phyloP scores from a whole-genome alignment of 1,139 yeast species.

The Pneumocystis oryctolagi region DNA sequence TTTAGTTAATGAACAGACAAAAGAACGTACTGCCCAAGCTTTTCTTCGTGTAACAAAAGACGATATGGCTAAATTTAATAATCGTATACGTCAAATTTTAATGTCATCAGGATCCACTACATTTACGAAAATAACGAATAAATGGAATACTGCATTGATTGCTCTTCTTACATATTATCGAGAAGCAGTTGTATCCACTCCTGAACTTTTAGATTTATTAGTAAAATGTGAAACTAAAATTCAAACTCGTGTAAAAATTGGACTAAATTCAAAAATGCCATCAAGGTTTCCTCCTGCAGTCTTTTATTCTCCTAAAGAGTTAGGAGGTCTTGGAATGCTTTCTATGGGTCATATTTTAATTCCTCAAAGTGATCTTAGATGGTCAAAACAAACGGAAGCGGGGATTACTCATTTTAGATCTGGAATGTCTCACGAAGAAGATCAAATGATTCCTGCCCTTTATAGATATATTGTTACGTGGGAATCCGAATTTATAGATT shows the following conservation, averaged over 20 bases:
- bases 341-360: conserved; percentile 92
- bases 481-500: conserved; percentile 91
- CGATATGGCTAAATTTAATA: conserved; percentile 66
- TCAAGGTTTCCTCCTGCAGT: conserved; percentile 97
- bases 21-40: conserved; percentile 83
- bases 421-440: conserved; percentile 69
- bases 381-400: conserved; percentile 88
- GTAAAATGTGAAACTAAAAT: conserved; percentile 89
- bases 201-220: conserved; percentile 56
- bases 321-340: conserved; percentile 95
- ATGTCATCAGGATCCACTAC: conserved; percentile 96
- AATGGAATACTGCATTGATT: conserved; percentile 89
- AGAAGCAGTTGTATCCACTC: conserved; percentile 84
- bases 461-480: conserved; percentile 87
- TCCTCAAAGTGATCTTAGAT: conserved; percentile 79
- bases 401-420: conserved; percentile 91
- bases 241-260: conserved; percentile 88
- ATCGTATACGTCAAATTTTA: conserved; percentile 72
- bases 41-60: conserved; percentile 67
- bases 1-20: conserved; percentile 50
- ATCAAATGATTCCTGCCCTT: conserved; percentile 76
- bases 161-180: conserved; percentile 78
- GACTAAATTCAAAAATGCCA: conserved; percentile 96
- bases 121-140: conserved; percentile 83
- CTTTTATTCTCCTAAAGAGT: conserved; percentile 89